Evolutionary conservation across 306 rosid genomes (phyloP).

Genomic region (Rubus idaeus): DNA sequence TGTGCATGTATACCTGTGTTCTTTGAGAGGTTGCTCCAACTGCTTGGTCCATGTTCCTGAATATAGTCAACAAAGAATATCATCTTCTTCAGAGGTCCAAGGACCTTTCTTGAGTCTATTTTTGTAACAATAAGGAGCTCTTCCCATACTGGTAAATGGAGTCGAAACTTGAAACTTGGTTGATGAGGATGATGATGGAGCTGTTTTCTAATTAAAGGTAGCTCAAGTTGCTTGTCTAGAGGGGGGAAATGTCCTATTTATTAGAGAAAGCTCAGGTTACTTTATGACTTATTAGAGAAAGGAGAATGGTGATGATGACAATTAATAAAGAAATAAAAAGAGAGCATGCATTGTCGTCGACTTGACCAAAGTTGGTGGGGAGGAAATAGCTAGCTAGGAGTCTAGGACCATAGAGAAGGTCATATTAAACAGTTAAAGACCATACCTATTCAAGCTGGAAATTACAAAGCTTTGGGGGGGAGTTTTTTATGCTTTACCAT

Average conservation of each 20-base stretch:
- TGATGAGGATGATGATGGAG: neutral
- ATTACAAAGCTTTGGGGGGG: no score
- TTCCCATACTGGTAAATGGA: constrained; percentile 58
- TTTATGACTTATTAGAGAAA: no score
- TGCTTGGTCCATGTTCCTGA: constrained; percentile 71
- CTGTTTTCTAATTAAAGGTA: neutral
- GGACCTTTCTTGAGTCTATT: constrained; percentile 90
- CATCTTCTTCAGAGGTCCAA: constrained; percentile 95
- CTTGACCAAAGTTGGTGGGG: no score
- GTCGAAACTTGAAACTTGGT: neutral
- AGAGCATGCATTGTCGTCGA: no score
- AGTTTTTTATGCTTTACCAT: no score
- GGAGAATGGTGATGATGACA: no score
- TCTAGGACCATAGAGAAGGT: no score
- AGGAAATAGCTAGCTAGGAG: no score
- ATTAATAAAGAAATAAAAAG: no score
- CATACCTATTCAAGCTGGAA: no score
- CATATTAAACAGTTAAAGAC: no score
- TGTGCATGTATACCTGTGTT: constrained; percentile 55
- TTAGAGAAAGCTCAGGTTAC: neutral
- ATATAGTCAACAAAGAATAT: constrained; percentile 49
- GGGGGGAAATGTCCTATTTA: constrained; percentile 29
- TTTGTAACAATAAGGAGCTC: constrained; percentile 92
- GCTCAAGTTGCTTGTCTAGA: constrained; percentile 26
- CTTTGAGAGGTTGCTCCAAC: constrained; percentile 83